Base-by-base conservation (phyloP, 1,284 basidiomycete species). In the Phylloporus sp. region DNA sequence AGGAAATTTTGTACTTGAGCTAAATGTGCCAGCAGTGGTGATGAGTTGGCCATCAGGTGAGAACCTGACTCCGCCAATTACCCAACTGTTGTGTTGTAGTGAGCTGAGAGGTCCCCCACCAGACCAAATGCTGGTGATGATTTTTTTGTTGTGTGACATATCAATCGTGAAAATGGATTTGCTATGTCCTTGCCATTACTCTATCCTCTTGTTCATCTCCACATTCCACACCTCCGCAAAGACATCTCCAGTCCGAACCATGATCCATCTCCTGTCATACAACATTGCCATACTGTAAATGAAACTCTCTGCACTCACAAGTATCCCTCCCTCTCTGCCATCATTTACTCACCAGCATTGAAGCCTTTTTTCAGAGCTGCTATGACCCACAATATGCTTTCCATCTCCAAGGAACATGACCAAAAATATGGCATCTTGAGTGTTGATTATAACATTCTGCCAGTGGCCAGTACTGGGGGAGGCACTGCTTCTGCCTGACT, bases 101-200 rank as follows among this genome's bases (percentile, higher is more conserved):
- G 66, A n/a, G n/a, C n/a, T 28, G 28, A 31, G 52, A 10, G 8
- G 10, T 8, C 34, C 39, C 51, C 12, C 12, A 58, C 58, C n/a
- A 42, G 49, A 66, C 67, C 64, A 67, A 29, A 69, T 20, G 22
- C 52, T 58, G 20, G 29, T 56, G 11, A 67, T 68, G 6, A 67
- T 46, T 11, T 6, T 63, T 40, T 15, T 15, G 4, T 58, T 64
- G 1, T 58, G 40, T 0, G 67, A 66, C 6, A 66, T 13, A 22
- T 64, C 63, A 22, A 44, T n/a, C 18, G 42, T 18, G 22, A 6
- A 20, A 18, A 44, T n/a, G 10, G 8, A 6, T 4, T n/a, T 13
- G 22, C 20, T 5, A 13, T 39, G 46, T 49, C 6, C 56, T 15
- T 6, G 4, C 29, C 32, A 39, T 26, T 58, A 24, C n/a, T 6